These are phyloP conservation scores for Ophiostoma novo-ulmi DNA, from an alignment of 2,329 filamentous ascomycete genomes.

Conservation along the genomic window DNA sequence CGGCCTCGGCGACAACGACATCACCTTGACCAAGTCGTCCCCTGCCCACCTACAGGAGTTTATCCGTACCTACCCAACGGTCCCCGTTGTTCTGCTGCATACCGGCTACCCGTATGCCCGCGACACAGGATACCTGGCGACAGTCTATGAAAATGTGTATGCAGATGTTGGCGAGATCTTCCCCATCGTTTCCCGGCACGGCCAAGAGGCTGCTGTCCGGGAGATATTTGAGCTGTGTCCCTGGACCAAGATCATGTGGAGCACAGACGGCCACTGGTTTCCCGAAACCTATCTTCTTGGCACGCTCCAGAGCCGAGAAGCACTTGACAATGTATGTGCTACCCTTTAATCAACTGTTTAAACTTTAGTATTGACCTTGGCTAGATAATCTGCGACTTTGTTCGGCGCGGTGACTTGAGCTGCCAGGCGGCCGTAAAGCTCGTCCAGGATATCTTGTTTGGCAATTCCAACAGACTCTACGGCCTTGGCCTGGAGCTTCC, in stretches of 20 bases:
- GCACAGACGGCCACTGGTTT: conserved; percentile 73
- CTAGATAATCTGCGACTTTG: conserved; percentile 61
- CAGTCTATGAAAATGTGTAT: conserved; percentile 73
- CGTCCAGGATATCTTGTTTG: conserved; percentile 65
- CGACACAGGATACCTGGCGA: conserved; percentile 72
- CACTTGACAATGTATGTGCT: conserved; percentile 55
- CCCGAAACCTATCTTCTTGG: conserved; percentile 74
- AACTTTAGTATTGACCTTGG: background rate
- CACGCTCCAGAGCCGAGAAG: conserved; percentile 65
- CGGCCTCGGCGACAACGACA: conserved; percentile 74
- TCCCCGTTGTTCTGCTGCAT: conserved; percentile 74
- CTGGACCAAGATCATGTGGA: conserved; percentile 70
- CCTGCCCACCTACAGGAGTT: conserved; percentile 70
- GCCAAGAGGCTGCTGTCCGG: conserved; percentile 64
- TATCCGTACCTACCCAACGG: conserved; percentile 61
- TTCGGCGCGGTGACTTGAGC: conserved; percentile 58
- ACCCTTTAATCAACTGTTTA: background rate
- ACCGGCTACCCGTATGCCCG: conserved; percentile 75
- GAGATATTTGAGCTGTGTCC: conserved; percentile 72
- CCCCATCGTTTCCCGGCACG: conserved; percentile 68
- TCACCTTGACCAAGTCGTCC: conserved; percentile 63
- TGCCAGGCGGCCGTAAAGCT: conserved; percentile 58
- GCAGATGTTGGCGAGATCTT: conserved; percentile 81
- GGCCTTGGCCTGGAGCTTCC: conserved; percentile 48
- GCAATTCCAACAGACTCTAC: conserved; percentile 73